phyloP scores from a whole-genome alignment of 768 basidiomycete genomes.

The Boletus reticulatus region DNA sequence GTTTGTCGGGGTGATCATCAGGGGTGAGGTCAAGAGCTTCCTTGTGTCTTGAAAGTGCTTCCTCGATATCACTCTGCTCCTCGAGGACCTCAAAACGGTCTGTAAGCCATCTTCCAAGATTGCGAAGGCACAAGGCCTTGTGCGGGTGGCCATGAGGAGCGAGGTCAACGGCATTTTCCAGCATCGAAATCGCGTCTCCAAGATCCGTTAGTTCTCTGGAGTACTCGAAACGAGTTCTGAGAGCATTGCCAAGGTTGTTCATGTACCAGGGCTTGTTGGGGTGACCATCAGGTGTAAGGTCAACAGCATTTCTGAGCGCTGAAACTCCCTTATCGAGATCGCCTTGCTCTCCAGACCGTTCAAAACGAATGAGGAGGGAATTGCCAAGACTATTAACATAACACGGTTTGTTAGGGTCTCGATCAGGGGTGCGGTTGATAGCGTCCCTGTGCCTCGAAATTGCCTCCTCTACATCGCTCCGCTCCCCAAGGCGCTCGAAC shows the following conservation, averaged over 20 bases:
- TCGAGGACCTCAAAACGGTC: constrained; percentile 1
- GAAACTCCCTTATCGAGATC: background rate
- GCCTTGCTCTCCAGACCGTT: background rate
- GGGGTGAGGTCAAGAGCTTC: background rate
- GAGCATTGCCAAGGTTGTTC: background rate
- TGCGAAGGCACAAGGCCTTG: background rate
- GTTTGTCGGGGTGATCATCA: background rate
- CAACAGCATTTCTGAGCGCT: background rate
- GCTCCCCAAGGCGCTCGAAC: too few species aligned
- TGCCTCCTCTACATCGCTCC: too few species aligned
- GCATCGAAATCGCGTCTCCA: background rate
- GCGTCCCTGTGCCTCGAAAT: too few species aligned
- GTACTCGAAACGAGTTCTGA: background rate
- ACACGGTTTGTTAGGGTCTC: too few species aligned
- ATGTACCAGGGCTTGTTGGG: background rate
- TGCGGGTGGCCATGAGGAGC: background rate
- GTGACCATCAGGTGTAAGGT: background rate
- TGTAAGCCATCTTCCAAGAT: background rate
- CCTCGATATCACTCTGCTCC: background rate
- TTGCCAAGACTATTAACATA: too few species aligned
- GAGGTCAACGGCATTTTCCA: background rate
- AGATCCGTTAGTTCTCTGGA: background rate
- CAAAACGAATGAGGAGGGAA: background rate
- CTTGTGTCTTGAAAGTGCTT: background rate
- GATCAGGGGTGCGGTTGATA: too few species aligned